Conservation (phyloP, 805 yeast species). For the Yarrowia keelungensis region DNA sequence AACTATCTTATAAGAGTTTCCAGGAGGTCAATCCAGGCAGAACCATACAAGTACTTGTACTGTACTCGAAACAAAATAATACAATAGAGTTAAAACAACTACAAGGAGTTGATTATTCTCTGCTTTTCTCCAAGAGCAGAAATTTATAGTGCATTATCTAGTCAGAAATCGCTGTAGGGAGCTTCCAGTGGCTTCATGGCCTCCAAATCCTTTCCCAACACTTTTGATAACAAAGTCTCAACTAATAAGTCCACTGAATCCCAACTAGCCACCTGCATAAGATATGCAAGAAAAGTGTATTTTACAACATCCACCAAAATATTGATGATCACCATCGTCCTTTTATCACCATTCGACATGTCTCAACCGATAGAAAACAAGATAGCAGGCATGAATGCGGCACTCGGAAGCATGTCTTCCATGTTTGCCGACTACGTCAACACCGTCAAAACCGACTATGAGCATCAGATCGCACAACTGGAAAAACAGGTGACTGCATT, state of each 20-base stretch:
- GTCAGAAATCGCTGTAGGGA: too few relatives aligned
- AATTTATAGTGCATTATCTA: too few relatives aligned
- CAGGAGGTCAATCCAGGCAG: too few relatives aligned
- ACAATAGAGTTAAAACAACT: too few relatives aligned
- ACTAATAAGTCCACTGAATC: not conserved
- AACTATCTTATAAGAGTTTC: too few relatives aligned
- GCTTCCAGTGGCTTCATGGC: too few relatives aligned
- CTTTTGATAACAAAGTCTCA: not conserved
- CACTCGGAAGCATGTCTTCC: slow-evolving; percentile 32
- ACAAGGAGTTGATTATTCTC: too few relatives aligned
- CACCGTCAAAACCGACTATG: slow-evolving; percentile 37
- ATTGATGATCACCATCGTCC: not conserved
- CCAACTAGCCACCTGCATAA: not conserved
- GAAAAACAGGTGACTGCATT: slow-evolving; percentile 33
- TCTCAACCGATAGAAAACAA: slow-evolving; percentile 35
- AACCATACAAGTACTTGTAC: too few relatives aligned
- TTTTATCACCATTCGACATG: slow-evolving; percentile 9
- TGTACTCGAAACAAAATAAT: too few relatives aligned
- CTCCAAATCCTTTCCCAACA: too few relatives aligned
- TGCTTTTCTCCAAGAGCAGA: too few relatives aligned
- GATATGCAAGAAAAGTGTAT: not conserved
- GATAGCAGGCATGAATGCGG: slow-evolving; percentile 27
- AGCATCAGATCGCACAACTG: slow-evolving; percentile 28
- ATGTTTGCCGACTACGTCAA: slow-evolving; percentile 39
- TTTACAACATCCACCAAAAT: not conserved